These are phyloP conservation scores for Aquanectria penicillioides DNA, from an alignment of 2,329 filamentous ascomycete genomes.

Conservation along the genomic window DNA sequence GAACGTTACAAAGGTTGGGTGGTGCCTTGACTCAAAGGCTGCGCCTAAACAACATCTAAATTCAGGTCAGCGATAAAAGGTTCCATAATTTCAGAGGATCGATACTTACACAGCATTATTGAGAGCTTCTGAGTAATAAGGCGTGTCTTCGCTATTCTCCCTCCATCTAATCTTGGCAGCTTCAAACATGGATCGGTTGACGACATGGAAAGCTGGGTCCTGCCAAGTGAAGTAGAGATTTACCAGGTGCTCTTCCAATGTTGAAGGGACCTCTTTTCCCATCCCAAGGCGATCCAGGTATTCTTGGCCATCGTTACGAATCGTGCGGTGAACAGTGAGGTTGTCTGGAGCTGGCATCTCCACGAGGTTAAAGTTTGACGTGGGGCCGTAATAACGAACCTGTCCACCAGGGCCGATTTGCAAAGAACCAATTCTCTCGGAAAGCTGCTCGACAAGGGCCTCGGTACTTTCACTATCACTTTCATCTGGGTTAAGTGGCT, in stretches of 20 bases:
- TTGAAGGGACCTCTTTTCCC: conserved; percentile 26
- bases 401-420: conserved; percentile 38
- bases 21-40: conserved; percentile 54
- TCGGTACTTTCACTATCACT: conserved; percentile 37
- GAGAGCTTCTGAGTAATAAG: conserved; percentile 42
- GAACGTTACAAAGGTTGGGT: conserved; percentile 49
- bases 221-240: conserved; percentile 38
- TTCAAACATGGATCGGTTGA: conserved; percentile 37
- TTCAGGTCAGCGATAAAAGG: background rate
- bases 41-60: conserved; percentile 53
- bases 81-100: background rate
- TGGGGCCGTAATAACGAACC: conserved; percentile 40
- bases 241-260: conserved; percentile 29
- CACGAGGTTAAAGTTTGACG: conserved; percentile 41
- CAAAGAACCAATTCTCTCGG: conserved; percentile 38
- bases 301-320: conserved; percentile 38
- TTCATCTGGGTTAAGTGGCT: conserved; percentile 17
- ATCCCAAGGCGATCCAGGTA: conserved; percentile 37
- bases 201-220: conserved; percentile 36
- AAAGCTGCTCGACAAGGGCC: conserved; percentile 40
- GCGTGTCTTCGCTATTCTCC: conserved; percentile 34
- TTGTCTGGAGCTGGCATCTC: conserved; percentile 37
- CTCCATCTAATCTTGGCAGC: conserved; percentile 22
- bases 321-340: conserved; percentile 37
- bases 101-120: conserved; percentile 41